Evolutionary conservation across 169 alveolate species (phyloP), one percentile per base, ranked within the genome.

Genomic region (Perkinsus marinus): DNA sequence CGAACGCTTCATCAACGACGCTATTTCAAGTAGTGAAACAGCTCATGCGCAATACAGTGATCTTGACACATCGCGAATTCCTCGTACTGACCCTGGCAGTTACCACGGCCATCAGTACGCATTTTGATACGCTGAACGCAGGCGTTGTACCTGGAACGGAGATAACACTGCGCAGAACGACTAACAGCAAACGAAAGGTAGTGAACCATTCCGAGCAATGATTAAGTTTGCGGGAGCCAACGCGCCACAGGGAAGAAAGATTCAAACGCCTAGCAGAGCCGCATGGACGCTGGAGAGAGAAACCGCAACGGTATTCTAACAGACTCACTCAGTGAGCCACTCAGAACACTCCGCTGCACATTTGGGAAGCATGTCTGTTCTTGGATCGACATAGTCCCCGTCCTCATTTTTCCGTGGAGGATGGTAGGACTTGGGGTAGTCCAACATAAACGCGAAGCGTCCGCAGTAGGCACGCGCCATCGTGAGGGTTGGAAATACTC

Each of bases 31-130:
- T 93, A 93, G 90, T 93, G 92, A 91, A 93, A 93, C 89, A 93
- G 47, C 89, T 93, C 94, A 89, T 93, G 92, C 39, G 94, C 94
- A 10, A 93, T 93, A 39, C 94, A 93, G 90, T 93, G 94, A 46
- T 93, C 94, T 89, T 92, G 92, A 89, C 94, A 93, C 37, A 93
- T 91, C 91, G 91, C 92, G 90, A 93, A 68, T 41, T 93, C 93
- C 69, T 93, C 94, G 89, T 93, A 92, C 92, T 93, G 94, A 37
- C 94, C 94, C 68, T 92, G 90, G 47, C 94, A 93, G 92, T 93
- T 93, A 46, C 94, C 94, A 37, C 92, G 92, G 68, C 91, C 91
- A 69, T 93, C 94, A n/a, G 94, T 92, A 68, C 93, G 92, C 68
- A 93, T 92, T 39, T 91, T 92, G 39, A 93, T 93, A 39, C 94